A percentile compares a stretch with the other conserved stretches of the same genome.
Conservation (phyloP, 176 grass and related monocot genomes). For the Musa beccarii region DNA sequence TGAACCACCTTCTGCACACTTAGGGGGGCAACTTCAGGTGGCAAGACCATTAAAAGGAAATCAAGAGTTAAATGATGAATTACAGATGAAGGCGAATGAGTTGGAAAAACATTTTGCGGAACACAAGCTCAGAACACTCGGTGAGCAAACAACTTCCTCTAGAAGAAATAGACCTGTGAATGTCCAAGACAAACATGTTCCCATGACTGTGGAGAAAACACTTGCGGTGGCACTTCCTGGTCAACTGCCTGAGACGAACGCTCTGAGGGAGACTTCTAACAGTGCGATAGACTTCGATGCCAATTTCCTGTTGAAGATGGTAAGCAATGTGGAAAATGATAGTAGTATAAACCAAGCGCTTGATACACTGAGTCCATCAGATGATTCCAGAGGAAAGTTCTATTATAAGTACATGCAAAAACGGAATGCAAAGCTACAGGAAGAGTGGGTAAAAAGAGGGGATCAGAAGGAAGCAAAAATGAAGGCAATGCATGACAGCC, state of each 20-base stretch:
- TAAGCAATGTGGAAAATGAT: conserved; percentile 36
- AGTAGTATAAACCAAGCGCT: conserved; percentile 37
- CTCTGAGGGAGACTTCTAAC: conserved; percentile 34
- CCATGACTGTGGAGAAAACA: conserved; percentile 39
- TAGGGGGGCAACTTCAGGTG: conserved; percentile 29
- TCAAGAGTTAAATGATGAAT: conserved; percentile 64
- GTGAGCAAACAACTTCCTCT: conserved; percentile 39
- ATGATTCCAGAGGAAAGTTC: conserved; percentile 86
- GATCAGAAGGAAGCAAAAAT: conserved; percentile 73
- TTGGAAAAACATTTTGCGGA: conserved; percentile 90
- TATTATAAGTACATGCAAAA: conserved; percentile 93
- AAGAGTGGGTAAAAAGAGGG: conserved; percentile 63
- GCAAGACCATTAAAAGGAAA: conserved; percentile 47
- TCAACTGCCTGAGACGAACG: conserved; percentile 24
- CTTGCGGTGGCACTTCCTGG: conserved; percentile 27
- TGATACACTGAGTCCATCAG: conserved; percentile 44
- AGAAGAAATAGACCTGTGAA: conserved; percentile 52
- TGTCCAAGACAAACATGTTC: conserved; percentile 35
- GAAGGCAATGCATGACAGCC: conserved; percentile 79
- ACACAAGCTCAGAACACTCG: conserved; percentile 50
- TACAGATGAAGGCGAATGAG: conserved; percentile 83
- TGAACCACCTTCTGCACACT: neutral
- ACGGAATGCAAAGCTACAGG: conserved; percentile 83
- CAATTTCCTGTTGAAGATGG: conserved; percentile 68
- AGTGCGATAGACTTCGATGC: conserved; percentile 36